Evolutionary conservation across 306 rosid species (phyloP).

Genomic region (Phaseolus lunatus): DNA sequence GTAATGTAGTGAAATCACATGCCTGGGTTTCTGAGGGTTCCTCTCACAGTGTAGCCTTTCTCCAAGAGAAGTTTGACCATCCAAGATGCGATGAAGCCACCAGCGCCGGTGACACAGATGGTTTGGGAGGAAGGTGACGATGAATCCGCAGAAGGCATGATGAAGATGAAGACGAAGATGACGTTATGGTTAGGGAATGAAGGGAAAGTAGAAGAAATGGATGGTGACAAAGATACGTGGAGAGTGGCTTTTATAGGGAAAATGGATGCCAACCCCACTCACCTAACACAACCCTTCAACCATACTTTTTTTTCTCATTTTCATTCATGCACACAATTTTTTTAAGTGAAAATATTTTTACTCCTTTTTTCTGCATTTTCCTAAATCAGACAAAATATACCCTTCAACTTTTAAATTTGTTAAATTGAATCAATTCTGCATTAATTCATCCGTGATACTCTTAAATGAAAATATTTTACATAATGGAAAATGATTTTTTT

Average conservation of each 20-base stretch:
- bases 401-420: too few species aligned
- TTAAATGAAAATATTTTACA: background rate
- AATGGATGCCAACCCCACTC: background rate
- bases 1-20: background rate
- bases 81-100: slow-evolving; percentile 95
- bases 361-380: too few species aligned
- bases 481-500: background rate
- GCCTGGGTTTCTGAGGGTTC: slow-evolving; percentile 88
- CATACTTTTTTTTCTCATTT: too few species aligned
- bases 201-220: background rate
- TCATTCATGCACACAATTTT: too few species aligned
- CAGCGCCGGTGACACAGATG: slow-evolving; percentile 92
- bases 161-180: background rate
- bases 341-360: too few species aligned
- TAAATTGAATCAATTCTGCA: too few species aligned
- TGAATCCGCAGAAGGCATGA: slow-evolving; percentile 59
- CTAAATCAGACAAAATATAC: too few species aligned
- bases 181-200: background rate
- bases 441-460: too few species aligned
- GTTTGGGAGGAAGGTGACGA: slow-evolving; percentile 45
- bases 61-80: slow-evolving; percentile 73
- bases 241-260: background rate
- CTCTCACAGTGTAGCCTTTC: slow-evolving; percentile 79
- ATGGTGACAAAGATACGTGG: background rate
- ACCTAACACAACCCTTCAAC: background rate